Evolutionary conservation across 176 grass and related monocot species (phyloP).

Genomic region (Phyllostachys edulis): DNA sequence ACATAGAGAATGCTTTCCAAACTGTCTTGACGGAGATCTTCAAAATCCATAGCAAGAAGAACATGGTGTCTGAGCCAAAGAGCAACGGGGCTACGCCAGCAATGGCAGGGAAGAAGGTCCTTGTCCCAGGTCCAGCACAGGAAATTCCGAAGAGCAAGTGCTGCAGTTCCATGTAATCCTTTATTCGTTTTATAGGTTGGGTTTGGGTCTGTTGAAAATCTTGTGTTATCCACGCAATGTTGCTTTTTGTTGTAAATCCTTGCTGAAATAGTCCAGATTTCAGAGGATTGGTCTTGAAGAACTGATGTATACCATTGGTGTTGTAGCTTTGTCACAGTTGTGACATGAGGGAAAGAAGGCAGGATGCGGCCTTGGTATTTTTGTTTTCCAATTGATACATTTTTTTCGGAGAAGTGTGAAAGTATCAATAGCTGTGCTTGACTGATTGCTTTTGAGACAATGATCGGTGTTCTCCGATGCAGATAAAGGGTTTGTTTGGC

Average conservation of each 20-base stretch:
- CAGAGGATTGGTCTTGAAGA: background rate
- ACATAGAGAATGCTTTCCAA: slow-evolving; percentile 65
- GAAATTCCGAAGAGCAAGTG: slow-evolving; percentile 65
- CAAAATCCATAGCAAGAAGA: slow-evolving; percentile 68
- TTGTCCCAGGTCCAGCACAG: slow-evolving; percentile 55
- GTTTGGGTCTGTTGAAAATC: background rate
- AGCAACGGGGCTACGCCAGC: slow-evolving; percentile 34
- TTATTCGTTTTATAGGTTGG: background rate
- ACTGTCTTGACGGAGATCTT: slow-evolving; percentile 73
- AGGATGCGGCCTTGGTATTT: slow-evolving; percentile 1
- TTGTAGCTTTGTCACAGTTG: slow-evolving; percentile 27
- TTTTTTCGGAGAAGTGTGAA: background rate
- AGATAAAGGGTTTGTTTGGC: too few relatives aligned
- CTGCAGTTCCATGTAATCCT: slow-evolving; percentile 37
- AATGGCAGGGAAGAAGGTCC: slow-evolving; percentile 54
- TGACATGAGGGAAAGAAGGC: slow-evolving; percentile 25
- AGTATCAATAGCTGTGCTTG: background rate
- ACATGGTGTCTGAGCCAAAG: slow-evolving; percentile 39
- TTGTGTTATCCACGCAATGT: background rate
- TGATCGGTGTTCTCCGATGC: background rate
- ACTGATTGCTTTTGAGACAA: background rate
- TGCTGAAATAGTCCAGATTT: slow-evolving; percentile 8
- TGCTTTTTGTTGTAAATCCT: slow-evolving; percentile 41
- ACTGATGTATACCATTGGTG: background rate
- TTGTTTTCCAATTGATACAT: slow-evolving; percentile 11